Evolutionary conservation across 164 flowering plant genomes (phyloP), one percentile per base, ranked within the genome.

Genomic region (Berberis thunbergii): DNA sequence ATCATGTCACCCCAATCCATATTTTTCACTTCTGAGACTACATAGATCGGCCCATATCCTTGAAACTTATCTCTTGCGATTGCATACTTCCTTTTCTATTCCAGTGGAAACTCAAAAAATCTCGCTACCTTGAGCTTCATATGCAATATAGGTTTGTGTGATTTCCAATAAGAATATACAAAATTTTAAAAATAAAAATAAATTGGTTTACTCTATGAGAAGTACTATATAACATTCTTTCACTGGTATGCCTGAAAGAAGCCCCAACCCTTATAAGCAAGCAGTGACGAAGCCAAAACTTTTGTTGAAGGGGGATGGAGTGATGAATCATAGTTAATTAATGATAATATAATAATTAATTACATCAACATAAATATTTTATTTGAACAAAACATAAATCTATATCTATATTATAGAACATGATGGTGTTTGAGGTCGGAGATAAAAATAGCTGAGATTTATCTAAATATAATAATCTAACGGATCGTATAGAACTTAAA

Each of bases 1-100:
- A 57, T 43, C 45, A 40, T 41, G 60, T 57, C 60, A 2, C 60
- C 60, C 60, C 60, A 57, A 57, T 57, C 60, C 60, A 57, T 13
- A n/a, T 40, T 57, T 41, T 57, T n/a, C 45, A 40, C 60, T 43
- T 57, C 45, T 4, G 60, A 57, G 44, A 57, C 41, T 44, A 57
- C 60, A 10, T 39, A 57, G 2, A 44, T 11, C 45, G 40, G 60
- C 44, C 60, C 60, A 12, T 57, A 57, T 12, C 60, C 60, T 57
- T 57, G 40, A 6, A 41, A 6, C 3, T 12, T 7, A 7, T 2
- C 5, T 5, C 1, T 43, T 40, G 6, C 60, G 11, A 39, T 41
- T 2, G 45, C 9, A 57, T 43, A 57, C 60, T 9, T 40, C 2
- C 39, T 56, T 40, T 56, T 56, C 59, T 0, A 41, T 40, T 40